Evolutionary conservation across 2,329 filamentous ascomycete genomes (phyloP), one percentile per base, ranked within the genome.

Genomic region (Cadophora gregata): DNA sequence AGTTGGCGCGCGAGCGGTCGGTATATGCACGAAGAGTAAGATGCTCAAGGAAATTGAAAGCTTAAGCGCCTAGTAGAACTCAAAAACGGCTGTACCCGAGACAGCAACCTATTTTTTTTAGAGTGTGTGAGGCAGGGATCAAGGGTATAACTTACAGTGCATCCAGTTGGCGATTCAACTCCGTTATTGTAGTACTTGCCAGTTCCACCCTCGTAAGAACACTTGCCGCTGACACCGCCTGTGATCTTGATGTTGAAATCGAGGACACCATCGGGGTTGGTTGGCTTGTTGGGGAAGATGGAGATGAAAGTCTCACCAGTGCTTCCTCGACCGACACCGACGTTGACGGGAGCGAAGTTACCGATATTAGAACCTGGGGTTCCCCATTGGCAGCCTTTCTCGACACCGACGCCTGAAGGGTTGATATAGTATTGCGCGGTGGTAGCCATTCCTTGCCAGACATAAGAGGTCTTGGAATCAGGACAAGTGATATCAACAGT

Each of bases 361-460:
- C 96, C 89, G 65, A 84, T 79, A 70, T 83, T 80, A 66, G 82
- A 76, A 64, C 79, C 89, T 67, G 88, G 82, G 24, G 84, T 84
- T 61, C 86, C 83, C 96, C 96, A 98, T 66, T 86, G 80, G 81
- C 96, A 99, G 60, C 87, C 92, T 14, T 94, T 80, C 71, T 88
- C 78, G 66, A 88, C 81, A 21, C 80, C 74, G 62, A 91, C 83
- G 68, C 93, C 93, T 73, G 87, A 85, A 75, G 91, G 91, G 86
- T 98, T 98, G 81, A 98, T 86, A 78, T 99, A 99, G 86, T 97
- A 98, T 82, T 98, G 96, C 53, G 94, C 94, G 58, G 93, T 94
- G 62, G 96, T 98, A 60, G 81, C 74, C 78, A 86, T 85, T 74
- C 86, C 86, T 75, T 92, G 73, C 92, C 93, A 97, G 69, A 84